A percentile compares a stretch with the other conserved stretches of the same genome.
Conservation (phyloP, 73 alveolate genomes). For the Stentor roeselii region DNA sequence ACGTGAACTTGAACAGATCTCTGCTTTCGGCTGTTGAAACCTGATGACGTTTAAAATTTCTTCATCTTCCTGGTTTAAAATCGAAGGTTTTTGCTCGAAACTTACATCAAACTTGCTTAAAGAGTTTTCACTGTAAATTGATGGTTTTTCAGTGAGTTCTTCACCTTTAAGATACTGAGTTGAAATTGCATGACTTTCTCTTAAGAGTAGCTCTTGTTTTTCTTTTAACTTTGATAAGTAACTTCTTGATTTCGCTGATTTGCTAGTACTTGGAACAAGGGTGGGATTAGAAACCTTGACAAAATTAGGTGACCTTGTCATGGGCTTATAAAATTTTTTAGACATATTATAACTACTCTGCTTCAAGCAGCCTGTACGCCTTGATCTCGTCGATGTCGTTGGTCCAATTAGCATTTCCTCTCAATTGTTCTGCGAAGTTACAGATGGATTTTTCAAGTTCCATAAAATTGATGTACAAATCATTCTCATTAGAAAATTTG, state of each 20-base stretch:
- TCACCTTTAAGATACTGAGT: background rate
- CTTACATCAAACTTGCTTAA: background rate
- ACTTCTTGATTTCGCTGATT: background rate
- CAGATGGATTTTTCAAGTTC: background rate
- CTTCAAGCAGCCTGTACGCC: background rate
- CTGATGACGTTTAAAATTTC: background rate
- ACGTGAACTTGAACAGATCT: background rate
- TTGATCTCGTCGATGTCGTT: background rate
- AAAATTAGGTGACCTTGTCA: background rate
- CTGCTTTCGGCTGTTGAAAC: background rate
- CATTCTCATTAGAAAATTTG: background rate
- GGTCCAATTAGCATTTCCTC: background rate
- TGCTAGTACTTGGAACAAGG: background rate
- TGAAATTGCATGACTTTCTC: background rate
- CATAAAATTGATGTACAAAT: background rate
- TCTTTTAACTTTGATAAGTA: background rate
- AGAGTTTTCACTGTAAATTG: background rate
- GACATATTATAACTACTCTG: background rate
- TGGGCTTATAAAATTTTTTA: background rate
- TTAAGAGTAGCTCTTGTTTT: background rate
- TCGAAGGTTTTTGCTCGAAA: background rate
- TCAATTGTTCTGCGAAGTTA: background rate
- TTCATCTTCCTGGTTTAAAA: background rate
- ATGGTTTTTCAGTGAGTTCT: background rate
- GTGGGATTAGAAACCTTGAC: background rate